Percentiles rank a stretch among this genome's conserved stretches.
phyloP scores from a whole-genome alignment of 768 basidiomycete genomes.

The Macrocybe gigantea region DNA sequence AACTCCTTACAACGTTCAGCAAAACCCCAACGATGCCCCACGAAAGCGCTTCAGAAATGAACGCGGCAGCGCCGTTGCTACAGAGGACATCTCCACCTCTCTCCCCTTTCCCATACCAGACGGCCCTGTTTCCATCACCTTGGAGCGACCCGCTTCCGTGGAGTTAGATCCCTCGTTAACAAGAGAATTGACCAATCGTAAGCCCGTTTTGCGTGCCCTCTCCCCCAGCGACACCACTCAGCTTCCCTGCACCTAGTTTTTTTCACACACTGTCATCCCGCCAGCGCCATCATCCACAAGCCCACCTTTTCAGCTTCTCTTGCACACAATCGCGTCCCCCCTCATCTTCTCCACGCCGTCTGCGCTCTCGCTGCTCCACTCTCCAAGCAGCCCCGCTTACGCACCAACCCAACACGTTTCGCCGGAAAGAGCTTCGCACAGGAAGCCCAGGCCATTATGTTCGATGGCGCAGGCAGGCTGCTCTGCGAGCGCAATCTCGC shows the following conservation, averaged over 20 bases:
- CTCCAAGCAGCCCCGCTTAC: conserved; percentile 60
- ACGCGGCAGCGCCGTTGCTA: conserved; percentile 29
- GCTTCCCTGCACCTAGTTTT: conserved; percentile 46
- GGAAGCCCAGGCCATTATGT: conserved; percentile 64
- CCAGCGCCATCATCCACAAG: conserved; percentile 71
- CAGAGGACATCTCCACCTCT: conserved; percentile 26
- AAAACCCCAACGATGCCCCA: conserved; percentile 9
- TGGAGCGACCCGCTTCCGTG: conserved; percentile 36
- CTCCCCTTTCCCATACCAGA: conserved; percentile 29
- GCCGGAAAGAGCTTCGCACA: conserved; percentile 54
- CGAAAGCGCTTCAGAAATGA: conserved; percentile 49
- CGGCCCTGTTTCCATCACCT: conserved; percentile 27
- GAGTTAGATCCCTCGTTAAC: conserved; percentile 59
- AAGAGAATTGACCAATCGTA: conserved; percentile 71
- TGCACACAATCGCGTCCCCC: conserved; percentile 60
- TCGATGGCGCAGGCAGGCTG: conserved; percentile 61
- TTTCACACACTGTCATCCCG: conserved; percentile 78
- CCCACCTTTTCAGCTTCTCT: conserved; percentile 68
- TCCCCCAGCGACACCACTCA: conserved; percentile 8
- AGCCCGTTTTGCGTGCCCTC: conserved; percentile 20
- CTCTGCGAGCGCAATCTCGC: conserved; percentile 58
- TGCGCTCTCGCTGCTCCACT: conserved; percentile 76
- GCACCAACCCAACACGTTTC: conserved; percentile 46
- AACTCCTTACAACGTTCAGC: conserved; percentile 11
- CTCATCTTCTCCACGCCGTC: conserved; percentile 65